Evolutionary conservation across 2,329 filamentous ascomycete species (phyloP), one percentile per base, ranked within the genome.

Genomic region (Cladosporium sphaerospermum): DNA sequence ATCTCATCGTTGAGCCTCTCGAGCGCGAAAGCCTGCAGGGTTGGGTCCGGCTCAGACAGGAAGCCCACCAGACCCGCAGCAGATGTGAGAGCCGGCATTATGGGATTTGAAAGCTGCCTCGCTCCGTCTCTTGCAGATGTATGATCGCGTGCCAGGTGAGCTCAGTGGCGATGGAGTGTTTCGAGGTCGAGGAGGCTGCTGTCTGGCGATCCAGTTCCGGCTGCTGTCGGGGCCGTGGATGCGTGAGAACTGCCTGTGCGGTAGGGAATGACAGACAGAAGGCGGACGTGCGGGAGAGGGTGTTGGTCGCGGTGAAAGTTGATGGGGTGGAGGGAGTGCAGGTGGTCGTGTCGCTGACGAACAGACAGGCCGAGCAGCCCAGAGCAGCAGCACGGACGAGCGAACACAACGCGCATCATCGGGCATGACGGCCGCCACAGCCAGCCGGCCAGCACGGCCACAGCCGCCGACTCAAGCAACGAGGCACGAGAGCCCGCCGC

Each of bases 1-100:
- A 99, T 95, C 68, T 97, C 88, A 64, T 93, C 88, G 74, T 99
- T 96, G 67, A 99, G 82, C 62, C 89, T 91, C 75, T 96, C 88
- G 62, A 99, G 80, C 61, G 93, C 93, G 70, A 96, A 99, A 63
- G 92, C 84, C 78, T 90, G 91, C 72, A 99, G 84, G 73, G 95
- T 89, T 54, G 88, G 82, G 74, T 97, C 93, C 64, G 95, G 90
- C 70, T 99, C 93, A 62, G 89, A 87, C 58, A 99, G 82, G 73
- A 96, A 96, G 75, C 90, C 92, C 69, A 99, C 83, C 55, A 99
- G 84, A 72, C 93, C 93, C 62, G 89, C 92, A 62, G 93, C 93
- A 63, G 92, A 96, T 67, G 91, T 89, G 70, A 97, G 82, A 70
- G 88, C 89, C 70, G 93, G 88, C 93, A 97, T 99, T 16, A 18